Evolutionary conservation across 306 rosid genomes (phyloP).

Genomic region (Ochetophila trinervis): DNA sequence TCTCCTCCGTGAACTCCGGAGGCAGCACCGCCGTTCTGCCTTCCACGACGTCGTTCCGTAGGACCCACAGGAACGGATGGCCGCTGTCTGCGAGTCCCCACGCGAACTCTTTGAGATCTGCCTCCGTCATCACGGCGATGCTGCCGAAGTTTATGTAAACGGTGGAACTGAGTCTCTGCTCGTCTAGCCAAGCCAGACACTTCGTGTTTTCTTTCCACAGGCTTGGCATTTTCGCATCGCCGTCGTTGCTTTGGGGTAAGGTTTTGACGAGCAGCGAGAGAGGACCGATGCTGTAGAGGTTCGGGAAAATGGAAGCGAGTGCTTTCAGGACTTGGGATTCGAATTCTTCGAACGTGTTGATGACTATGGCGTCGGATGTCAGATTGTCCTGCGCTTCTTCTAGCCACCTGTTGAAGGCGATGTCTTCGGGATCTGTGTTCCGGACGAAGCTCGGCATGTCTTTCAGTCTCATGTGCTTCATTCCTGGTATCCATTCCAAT

Average conservation of each 20-base stretch:
- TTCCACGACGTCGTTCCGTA: constrained; percentile 4
- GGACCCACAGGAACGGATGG: constrained; percentile 13
- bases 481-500: constrained; percentile 18
- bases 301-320: constrained; percentile 11
- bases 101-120: constrained; percentile 14
- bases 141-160: constrained; percentile 19
- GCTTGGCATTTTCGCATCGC: background rate
- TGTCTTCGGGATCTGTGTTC: constrained; percentile 13
- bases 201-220: constrained; percentile 23
- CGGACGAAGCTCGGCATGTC: constrained; percentile 26
- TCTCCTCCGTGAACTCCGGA: background rate
- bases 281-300: constrained; percentile 11
- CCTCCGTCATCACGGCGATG: constrained; percentile 17
- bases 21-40: background rate
- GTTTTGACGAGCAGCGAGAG: background rate
- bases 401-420: constrained; percentile 25
- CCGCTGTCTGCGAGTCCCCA: constrained; percentile 20
- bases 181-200: constrained; percentile 18
- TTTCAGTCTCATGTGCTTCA: constrained; percentile 17
- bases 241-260: background rate
- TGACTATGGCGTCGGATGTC: constrained; percentile 16
- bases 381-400: constrained; percentile 18
- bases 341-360: constrained; percentile 17
- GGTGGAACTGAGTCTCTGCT: constrained; percentile 1
- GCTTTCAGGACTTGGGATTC: background rate